Conservation (phyloP, 208 protist genomes). For the Acanthamoeba culbertsoni region DNA sequence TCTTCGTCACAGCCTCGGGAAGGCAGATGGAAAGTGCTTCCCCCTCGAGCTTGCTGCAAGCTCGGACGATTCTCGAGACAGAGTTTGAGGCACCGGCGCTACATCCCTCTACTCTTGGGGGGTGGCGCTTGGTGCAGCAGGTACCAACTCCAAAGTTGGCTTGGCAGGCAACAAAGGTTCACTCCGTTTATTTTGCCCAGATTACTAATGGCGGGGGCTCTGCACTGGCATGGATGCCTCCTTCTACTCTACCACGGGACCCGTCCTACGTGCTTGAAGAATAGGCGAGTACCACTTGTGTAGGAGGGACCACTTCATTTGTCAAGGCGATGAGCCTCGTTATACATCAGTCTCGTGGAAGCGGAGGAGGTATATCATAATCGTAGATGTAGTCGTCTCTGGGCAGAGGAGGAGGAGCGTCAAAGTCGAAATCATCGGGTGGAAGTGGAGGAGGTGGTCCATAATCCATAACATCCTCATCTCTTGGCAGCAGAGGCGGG, state of each 20-base stretch:
- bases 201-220: neutral
- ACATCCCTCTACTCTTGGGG: neutral
- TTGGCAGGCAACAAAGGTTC: neutral
- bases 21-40: no score
- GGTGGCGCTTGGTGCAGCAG: neutral
- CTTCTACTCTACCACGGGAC: neutral
- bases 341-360: constrained; percentile 19
- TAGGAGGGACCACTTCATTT: no score
- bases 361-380: neutral
- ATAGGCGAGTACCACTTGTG: neutral
- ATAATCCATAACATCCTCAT: constrained; percentile 14
- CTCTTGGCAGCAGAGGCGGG: neutral
- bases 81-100: neutral
- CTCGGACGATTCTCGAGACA: neutral
- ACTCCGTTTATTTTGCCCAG: neutral
- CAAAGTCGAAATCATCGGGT: constrained; percentile 9
- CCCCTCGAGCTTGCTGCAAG: neutral
- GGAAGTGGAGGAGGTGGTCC: neutral
- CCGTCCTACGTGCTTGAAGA: neutral
- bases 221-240: neutral
- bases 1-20: no score
- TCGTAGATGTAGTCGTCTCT: neutral
- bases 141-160: neutral
- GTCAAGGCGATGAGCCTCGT: no score
- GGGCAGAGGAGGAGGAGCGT: neutral